These are phyloP conservation scores for Ogataea hybrid DNA, from an alignment of 1,139 yeast genomes.

Conservation along the genomic window DNA sequence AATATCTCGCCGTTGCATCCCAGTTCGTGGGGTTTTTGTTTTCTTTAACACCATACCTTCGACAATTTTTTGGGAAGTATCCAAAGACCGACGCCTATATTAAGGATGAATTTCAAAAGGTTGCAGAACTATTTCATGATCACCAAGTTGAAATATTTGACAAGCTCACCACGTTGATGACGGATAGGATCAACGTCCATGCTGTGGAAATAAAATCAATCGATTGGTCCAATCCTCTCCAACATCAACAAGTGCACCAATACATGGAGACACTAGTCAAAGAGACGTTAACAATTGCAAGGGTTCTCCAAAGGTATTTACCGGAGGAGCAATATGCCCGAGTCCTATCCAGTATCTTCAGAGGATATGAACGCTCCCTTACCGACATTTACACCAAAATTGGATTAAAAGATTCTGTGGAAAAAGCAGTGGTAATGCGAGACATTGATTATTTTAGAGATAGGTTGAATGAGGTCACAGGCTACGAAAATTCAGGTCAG, in stretches of 20 bases:
- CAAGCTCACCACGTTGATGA: conserved; percentile 68
- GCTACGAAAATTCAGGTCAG: conserved; percentile 66
- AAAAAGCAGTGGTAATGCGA: conserved; percentile 50
- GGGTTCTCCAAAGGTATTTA: conserved; percentile 57
- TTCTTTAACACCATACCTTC: conserved; percentile 36
- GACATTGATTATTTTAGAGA: conserved; percentile 69
- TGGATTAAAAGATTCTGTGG: conserved; percentile 53
- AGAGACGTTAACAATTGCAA: conserved; percentile 62
- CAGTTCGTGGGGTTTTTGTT: conserved; percentile 51
- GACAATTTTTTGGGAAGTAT: conserved; percentile 27
- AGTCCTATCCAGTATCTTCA: conserved; percentile 57
- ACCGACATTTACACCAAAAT: conserved; percentile 54
- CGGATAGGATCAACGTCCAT: conserved; percentile 56
- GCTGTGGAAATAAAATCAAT: conserved; percentile 44
- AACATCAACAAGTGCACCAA: conserved; percentile 48
- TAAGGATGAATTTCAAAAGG: conserved; percentile 41
- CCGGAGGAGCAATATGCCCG: conserved; percentile 49
- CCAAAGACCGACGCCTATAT: conserved; percentile 17
- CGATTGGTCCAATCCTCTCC: conserved; percentile 50
- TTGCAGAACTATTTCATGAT: conserved; percentile 42
- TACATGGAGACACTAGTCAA: conserved; percentile 69
- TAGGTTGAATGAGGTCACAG: conserved; percentile 56
- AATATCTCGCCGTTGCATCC: conserved; percentile 67
- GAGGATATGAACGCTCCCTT: conserved; percentile 55
- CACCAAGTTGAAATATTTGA: conserved; percentile 67